A percentile compares a stretch with the other conserved stretches of the same genome.
Conservation (phyloP, 805 yeast genomes). For the Suhomyces canberraensis region DNA sequence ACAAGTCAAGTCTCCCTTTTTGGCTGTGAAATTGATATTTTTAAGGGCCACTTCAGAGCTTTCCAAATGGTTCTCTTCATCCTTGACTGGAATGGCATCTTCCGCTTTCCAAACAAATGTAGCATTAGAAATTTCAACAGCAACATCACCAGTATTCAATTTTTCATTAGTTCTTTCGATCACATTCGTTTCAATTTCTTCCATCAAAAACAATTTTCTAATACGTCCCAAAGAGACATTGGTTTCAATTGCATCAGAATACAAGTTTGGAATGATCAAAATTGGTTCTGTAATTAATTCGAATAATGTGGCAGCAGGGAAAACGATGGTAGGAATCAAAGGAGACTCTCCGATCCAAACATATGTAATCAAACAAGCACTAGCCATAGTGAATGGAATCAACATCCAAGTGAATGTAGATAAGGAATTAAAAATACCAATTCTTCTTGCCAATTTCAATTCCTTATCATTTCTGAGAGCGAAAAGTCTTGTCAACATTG, state of each 20-base stretch:
- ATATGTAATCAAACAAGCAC: conserved; percentile 56
- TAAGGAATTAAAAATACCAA: conserved; percentile 41
- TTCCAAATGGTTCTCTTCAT: conserved; percentile 12
- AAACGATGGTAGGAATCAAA: conserved; percentile 63
- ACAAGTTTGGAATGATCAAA: conserved; percentile 53
- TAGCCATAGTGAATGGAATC: conserved; percentile 63
- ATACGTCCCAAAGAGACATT: conserved; percentile 56
- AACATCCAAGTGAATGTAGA: conserved; percentile 60
- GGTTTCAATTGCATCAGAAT: conserved; percentile 55
- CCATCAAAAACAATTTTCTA: conserved; percentile 41
- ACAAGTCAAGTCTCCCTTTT: conserved; percentile 23
- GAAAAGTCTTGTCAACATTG: conserved; percentile 52
- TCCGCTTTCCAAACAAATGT: conserved; percentile 49
- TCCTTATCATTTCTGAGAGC: conserved; percentile 59
- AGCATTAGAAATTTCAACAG: conserved; percentile 47
- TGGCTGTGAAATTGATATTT: conserved; percentile 18
- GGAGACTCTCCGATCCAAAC: conserved; percentile 44
- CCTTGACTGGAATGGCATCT: background rate
- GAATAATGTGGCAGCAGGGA: conserved; percentile 64
- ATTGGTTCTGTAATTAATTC: conserved; percentile 57
- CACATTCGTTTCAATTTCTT: conserved; percentile 27
- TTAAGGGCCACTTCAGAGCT: conserved; percentile 11
- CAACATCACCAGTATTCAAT: conserved; percentile 21
- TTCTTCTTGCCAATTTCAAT: conserved; percentile 46
- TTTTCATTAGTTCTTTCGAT: conserved; percentile 17